Evolutionary conservation across 352 stramenopile species (phyloP), one percentile per base, ranked within the genome.

Genomic region (Plasmopara viticola): DNA sequence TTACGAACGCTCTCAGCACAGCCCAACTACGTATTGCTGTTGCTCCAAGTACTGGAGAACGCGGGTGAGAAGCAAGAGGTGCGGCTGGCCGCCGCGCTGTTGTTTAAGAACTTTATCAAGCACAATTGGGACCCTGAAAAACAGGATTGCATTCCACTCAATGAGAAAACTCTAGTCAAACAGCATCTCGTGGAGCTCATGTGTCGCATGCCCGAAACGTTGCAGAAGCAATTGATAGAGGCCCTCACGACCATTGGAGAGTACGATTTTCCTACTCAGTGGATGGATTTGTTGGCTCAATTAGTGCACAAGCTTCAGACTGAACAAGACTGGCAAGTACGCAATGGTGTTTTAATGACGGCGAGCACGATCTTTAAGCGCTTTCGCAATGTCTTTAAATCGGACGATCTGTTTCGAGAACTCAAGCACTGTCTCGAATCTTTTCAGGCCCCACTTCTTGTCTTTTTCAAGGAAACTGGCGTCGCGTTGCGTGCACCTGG

Each of bases 81-180:
- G 50, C 80, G 83, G 10, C 72, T 94, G 10, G 72, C 80, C 34
- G 77, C 80, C 4, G 80, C 81, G 53, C 51, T 94, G 54, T 66
- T 86, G 9, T 99, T 99, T 75, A 99, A 99, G 68, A 99, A 99
- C 78, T 84, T 98, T 45, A 87, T 99, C 56, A 98, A 98, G 76
- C 89, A 96, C 48, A 94, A 93, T 60, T 99, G 97, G 97, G 93
- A 96, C 51, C 87, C 88, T 7, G 78, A 88, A 65, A 90, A 81
- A 64, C 57, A 87, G 44, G 71, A 70, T n/a, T 78, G 69, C 53
- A 64, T 97, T n/a, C 58, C 69, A 14, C 42, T 70, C 34, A 61
- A 66, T 6, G 96, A 99, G 70, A 96, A 97, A 41, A 68, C 72
- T 13, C 60, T 96, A 20, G 97, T 99, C 51, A 99, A 99, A 78